These are phyloP conservation scores for Backusella mclennaniae DNA, from an alignment of 192 early-diverging fungal species.

Conservation along the genomic window DNA sequence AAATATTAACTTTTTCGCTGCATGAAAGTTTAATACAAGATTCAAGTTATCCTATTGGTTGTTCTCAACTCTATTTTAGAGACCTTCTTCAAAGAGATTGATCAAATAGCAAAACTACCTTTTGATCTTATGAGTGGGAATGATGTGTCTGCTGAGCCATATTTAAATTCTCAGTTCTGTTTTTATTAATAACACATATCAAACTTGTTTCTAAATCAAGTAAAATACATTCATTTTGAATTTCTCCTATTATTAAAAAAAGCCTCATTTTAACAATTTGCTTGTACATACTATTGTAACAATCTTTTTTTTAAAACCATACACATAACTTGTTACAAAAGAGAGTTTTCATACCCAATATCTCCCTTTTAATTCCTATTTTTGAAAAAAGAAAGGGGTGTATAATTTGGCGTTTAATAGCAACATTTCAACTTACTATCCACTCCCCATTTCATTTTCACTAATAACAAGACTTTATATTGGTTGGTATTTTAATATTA, in stretches of 20 bases:
- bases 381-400: neutral
- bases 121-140: no score
- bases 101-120: no score
- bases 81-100: neutral
- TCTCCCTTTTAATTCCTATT: neutral
- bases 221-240: neutral
- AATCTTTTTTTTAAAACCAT: neutral
- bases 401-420: neutral
- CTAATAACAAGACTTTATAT: neutral
- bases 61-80: neutral
- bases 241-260: neutral
- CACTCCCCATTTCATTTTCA: neutral
- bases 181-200: neutral
- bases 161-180: neutral
- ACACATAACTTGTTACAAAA: neutral
- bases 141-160: no score
- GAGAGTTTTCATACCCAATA: neutral
- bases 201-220: neutral
- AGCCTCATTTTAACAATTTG: neutral
- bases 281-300: neutral
- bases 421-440: neutral
- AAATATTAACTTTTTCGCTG: neutral
- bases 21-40: neutral
- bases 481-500: neutral
- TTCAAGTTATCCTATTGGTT: neutral